Conservation (phyloP, 1,284 basidiomycete species). For the Marasmius oreades region DNA sequence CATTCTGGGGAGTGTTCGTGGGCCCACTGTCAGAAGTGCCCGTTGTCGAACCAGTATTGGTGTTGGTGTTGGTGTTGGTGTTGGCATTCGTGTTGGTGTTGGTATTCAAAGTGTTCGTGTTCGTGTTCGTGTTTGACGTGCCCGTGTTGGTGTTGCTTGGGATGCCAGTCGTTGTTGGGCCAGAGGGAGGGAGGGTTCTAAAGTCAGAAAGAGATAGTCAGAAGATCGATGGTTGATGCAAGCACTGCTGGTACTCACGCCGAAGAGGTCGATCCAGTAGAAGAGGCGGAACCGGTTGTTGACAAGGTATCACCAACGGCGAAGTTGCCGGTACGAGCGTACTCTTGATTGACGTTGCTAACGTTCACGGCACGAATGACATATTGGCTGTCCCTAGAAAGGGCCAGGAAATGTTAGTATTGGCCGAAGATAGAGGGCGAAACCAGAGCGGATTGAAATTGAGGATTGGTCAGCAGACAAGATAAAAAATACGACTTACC, state of each 20-base stretch:
- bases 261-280: too few relatives aligned
- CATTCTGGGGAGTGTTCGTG: not conserved
- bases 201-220: too few relatives aligned
- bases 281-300: not conserved
- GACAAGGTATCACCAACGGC: not conserved
- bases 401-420: not conserved
- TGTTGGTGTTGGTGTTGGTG: not conserved
- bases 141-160: not conserved
- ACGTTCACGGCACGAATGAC: constrained; percentile 1
- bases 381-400: not conserved
- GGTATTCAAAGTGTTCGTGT: not conserved
- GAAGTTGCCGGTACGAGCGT: not conserved
- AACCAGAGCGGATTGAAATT: too few relatives aligned
- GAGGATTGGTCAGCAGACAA: too few relatives aligned
- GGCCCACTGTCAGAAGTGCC: not conserved
- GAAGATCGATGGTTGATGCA: not conserved
- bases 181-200: not conserved
- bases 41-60: not conserved
- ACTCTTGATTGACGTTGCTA: not conserved
- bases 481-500: not conserved
- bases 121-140: not conserved
- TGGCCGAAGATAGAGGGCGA: too few relatives aligned
- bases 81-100: not conserved
- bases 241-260: not conserved
- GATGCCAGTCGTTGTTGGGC: not conserved